Base-by-base conservation (phyloP, 805 yeast genomes). In the Candida nitratophila region DNA sequence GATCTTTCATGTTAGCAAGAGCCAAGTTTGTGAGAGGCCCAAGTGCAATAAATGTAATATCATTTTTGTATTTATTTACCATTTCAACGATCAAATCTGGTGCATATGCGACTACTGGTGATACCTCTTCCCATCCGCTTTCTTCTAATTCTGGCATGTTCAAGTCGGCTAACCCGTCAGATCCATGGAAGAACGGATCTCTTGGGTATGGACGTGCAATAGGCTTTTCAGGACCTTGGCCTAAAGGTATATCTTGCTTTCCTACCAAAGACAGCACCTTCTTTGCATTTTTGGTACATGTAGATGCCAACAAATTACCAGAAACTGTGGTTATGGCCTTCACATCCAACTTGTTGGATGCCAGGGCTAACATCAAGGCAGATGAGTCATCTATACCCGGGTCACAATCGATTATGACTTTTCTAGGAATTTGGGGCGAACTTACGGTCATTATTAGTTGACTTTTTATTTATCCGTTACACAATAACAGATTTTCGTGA, bases 301-400 rank as follows among this genome's bases (percentile, higher is more conserved):
- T 41, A 26, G 51, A 43, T 16, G 59, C 58, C 2, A 47, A 24
- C 16, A 56, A 47, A 42, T 56, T 56, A 36, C 59, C 59, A 7
- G 60, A 55, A 4, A 56, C 59, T 9, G 60, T 56, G n/a, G 59
- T 56, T 33, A 56, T 54, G 10, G 58, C 60, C 30, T 50, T 41
- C 24, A 55, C 60, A 34, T 54, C 52, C n/a, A 56, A 39, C 26
- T 49, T 53, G 1, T 49, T 50, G 4, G 55, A 54, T 5, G 58
- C 49, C 1, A 53, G 45, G 2, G 59, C 59, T 19, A 56, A 45
- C 34, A 56, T 43, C 19, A 56, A 30, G 8, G 60, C 60, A 5
- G 54, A 39, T 9, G 59, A 54, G 42, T 56, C 60, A 42, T 56
- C 59, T 41, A 55, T 56, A 16, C 60, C 60, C 15, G 59, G 60